Evolutionary conservation across 345 rosid genomes (phyloP), one percentile per base, ranked within the genome.

Genomic region (Rhizophora apiculata): DNA sequence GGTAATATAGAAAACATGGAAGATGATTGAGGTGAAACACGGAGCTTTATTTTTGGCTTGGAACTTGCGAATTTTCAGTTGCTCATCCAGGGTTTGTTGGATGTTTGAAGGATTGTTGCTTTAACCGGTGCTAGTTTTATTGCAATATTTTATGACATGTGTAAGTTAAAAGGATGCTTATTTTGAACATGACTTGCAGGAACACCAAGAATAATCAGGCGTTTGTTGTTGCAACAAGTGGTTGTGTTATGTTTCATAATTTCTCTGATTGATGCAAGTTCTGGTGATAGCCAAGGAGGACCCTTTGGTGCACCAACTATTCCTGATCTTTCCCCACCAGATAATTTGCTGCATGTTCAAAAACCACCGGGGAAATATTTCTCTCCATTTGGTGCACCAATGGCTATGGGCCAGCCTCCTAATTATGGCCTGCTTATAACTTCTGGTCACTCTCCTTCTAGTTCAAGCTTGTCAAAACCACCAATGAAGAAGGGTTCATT

Each of bases 401-500:
- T 39, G 55, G 64, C 56, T 64, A 70, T 63, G 52, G 78, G 76
- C 55, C 81, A 62, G 52, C 73, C 96, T 72, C 96, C 96, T 64
- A 71, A 65, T 15, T 82, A 74, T 82, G 92, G 82, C 5, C 96
- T 88, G 26, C 59, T 85, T 61, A 68, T 87, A 15, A 83, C 89
- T 69, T 72, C 86, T 70, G 72, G 75, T 70, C 96, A 82, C 29
- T 88, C 93, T 10, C 89, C 95, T 61, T 70, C 82, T 20, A 85
- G 92, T 63, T 82, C 91, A 21, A 82, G 46, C 46, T 73, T 90
- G 72, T 87, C 97, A 46, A 90, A 79, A 65, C 87, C 90, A 52
- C 87, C 82, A 62, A 78, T 74, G 88, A 83, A 81, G 78, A 91
- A 79, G 76, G 83, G 72, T 70, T 73, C 78, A 8, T 70, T 78